Evolutionary conservation across 108 stramenopile species (phyloP).

Genomic region (Skeletonema tropicum): DNA sequence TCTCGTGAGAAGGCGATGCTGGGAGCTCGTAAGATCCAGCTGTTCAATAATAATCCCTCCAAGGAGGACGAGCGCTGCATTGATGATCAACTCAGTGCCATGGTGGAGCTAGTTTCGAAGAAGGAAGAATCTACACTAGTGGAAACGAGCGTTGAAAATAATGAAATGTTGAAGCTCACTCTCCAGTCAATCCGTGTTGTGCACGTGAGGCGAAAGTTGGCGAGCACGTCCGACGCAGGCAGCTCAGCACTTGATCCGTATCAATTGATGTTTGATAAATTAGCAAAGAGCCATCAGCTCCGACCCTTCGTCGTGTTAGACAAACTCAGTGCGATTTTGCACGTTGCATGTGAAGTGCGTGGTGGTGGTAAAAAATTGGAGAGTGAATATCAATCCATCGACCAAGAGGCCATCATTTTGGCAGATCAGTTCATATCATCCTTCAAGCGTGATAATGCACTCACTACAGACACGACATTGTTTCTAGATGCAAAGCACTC

Average conservation of each 20-base stretch:
- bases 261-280: constrained; percentile 20
- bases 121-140: constrained; percentile 5
- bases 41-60: constrained; percentile 34
- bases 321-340: constrained; percentile 36
- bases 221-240: constrained; percentile 1
- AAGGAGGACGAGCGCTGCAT: constrained; percentile 35
- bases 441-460: constrained; percentile 5
- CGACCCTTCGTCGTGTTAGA: constrained; percentile 37
- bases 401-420: constrained; percentile 14
- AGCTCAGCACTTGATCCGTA: constrained; percentile 17
- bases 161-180: constrained; percentile 28
- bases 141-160: constrained; percentile 3
- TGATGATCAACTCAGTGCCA: constrained; percentile 24
- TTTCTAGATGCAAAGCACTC: constrained; percentile 21
- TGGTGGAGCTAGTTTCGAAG: constrained; percentile 32
- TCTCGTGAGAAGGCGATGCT: constrained; percentile 43
- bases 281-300: constrained; percentile 21
- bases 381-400: not conserved
- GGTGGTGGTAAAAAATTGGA: constrained; percentile 5
- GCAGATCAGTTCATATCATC: constrained; percentile 26
- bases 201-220: constrained; percentile 23
- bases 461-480: constrained; percentile 19
- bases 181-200: constrained; percentile 34
- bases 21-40: constrained; percentile 23
- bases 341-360: constrained; percentile 18